These are phyloP conservation scores for Ehretia macrophylla DNA, from an alignment of 257 asterid species.

Conservation along the genomic window DNA sequence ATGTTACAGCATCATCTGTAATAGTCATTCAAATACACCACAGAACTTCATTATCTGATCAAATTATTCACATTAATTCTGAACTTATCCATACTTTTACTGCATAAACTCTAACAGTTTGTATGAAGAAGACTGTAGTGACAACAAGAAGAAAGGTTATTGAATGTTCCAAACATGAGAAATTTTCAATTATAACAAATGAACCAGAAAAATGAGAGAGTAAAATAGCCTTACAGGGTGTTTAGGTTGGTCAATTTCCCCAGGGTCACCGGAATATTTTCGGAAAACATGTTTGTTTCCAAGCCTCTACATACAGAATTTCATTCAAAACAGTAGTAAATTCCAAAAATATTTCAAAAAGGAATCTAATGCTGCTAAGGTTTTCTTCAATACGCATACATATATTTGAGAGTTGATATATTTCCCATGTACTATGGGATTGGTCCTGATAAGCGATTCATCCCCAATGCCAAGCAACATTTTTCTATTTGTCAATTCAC, in stretches of 20 bases:
- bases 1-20: too few species aligned
- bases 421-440: slow-evolving; percentile 56
- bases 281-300: slow-evolving; percentile 10
- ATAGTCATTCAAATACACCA: too few species aligned
- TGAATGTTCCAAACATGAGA: too few species aligned
- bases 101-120: too few species aligned
- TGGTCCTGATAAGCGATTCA: slow-evolving; percentile 58
- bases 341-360: not conserved
- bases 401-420: slow-evolving; percentile 30
- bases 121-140: slow-evolving; percentile 18
- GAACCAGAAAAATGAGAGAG: too few species aligned
- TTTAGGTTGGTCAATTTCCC: slow-evolving; percentile 4
- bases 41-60: too few species aligned
- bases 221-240: slow-evolving; percentile 10
- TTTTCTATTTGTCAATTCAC: not conserved
- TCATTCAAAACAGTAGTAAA: not conserved
- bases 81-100: too few species aligned
- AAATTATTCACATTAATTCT: too few species aligned
- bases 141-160: not conserved
- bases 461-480: slow-evolving; percentile 30
- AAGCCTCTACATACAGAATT: slow-evolving; percentile 5
- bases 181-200: not conserved
- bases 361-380: too few species aligned
- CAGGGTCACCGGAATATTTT: slow-evolving; percentile 9
- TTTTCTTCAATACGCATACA: too few species aligned